These are phyloP conservation scores for Acrocalymma vagum DNA, from an alignment of 2,329 filamentous ascomycete genomes.

Conservation along the genomic window DNA sequence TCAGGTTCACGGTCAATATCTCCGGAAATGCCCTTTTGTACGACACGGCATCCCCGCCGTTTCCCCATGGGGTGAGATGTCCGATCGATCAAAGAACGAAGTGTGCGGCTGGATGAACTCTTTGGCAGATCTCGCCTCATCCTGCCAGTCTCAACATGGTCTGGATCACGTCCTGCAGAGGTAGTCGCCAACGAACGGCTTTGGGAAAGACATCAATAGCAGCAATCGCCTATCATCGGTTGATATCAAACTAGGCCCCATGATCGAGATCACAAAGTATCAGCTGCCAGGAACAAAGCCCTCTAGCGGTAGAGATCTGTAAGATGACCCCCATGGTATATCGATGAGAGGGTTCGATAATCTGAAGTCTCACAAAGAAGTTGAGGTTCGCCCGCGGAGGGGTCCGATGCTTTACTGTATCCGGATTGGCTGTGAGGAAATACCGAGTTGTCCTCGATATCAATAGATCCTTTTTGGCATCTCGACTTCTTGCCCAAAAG, in stretches of 20 bases:
- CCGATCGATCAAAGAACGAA: conserved; percentile 2
- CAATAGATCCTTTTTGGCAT: conserved; percentile 14
- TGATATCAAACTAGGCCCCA: background rate
- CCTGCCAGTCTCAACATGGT: background rate
- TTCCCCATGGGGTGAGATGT: conserved; percentile 9
- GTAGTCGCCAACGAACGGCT: conserved; percentile 8
- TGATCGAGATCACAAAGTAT: conserved; percentile 8
- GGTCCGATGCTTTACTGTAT: background rate
- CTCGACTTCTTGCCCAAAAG: conserved; percentile 23
- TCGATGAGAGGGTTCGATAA: conserved; percentile 14
- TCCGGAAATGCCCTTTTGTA: conserved; percentile 9
- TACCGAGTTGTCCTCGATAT: too few relatives aligned
- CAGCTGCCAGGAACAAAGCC: conserved; percentile 12
- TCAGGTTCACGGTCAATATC: too few relatives aligned
- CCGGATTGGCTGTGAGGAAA: too few relatives aligned
- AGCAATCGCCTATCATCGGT: conserved; percentile 9
- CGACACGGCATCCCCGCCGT: conserved; percentile 2
- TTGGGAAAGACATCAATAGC: conserved; percentile 10
- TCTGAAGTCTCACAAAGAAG: conserved; percentile 1
- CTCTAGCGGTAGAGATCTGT: conserved; percentile 11
- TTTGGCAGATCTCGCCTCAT: conserved; percentile 11
- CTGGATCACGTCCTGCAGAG: conserved; percentile 7
- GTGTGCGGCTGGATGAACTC: conserved; percentile 8
- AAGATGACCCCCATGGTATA: conserved; percentile 11
- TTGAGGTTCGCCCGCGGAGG: conserved; percentile 6